phyloP scores from a whole-genome alignment of 2,329 filamentous ascomycete species.

The Tolypocladium amazonense region DNA sequence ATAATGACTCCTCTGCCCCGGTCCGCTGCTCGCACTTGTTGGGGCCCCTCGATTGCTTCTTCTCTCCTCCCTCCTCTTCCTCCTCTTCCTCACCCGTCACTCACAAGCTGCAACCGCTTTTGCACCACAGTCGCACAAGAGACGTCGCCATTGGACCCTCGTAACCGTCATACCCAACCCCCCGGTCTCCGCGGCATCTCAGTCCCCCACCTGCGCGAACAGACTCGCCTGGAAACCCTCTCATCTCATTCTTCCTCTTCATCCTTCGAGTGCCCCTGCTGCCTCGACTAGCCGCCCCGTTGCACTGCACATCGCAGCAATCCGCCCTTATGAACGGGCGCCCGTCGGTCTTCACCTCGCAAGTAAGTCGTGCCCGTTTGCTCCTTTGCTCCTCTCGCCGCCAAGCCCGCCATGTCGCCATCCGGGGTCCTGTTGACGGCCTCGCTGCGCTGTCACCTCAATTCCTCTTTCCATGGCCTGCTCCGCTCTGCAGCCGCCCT shows the following conservation, averaged over 20 bases:
- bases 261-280: conserved; percentile 5
- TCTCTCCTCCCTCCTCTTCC: neutral
- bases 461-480: neutral
- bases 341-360: conserved; percentile 76
- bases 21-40: neutral
- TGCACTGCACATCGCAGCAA: conserved; percentile 24
- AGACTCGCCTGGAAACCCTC: neutral
- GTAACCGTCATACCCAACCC: neutral
- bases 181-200: neutral
- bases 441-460: neutral
- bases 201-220: neutral
- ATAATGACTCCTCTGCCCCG: neutral
- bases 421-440: neutral
- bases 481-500: neutral
- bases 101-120: conserved; percentile 1
- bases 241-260: neutral
- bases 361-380: conserved; percentile 41
- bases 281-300: conserved; percentile 7
- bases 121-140: neutral
- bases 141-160: neutral
- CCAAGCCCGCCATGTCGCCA: neutral
- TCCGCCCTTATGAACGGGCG: conserved; percentile 78
- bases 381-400: neutral
- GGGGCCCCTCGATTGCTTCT: neutral
- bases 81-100: neutral